Conservation (phyloP, 148 eudicot genomes). For the Rhododendron mucronatum region DNA sequence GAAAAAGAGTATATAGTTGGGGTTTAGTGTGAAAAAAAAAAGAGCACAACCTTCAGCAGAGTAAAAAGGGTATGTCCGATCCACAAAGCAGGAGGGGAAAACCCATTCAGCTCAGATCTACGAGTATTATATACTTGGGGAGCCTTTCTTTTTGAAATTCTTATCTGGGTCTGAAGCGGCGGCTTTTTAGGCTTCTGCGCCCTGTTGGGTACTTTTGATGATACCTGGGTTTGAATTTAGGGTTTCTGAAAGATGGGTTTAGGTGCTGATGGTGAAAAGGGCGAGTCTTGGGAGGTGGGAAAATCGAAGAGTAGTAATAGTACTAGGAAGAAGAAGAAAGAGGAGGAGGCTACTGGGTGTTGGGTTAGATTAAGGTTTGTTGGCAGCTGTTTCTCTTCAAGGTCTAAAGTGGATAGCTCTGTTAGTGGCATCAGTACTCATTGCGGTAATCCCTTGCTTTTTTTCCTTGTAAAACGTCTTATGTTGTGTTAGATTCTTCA, state of each 20-base stretch:
- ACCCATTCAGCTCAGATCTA: conserved; percentile 1
- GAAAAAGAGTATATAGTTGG: background rate
- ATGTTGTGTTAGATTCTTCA: background rate
- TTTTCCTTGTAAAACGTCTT: background rate
- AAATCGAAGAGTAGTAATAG: conserved; percentile 47
- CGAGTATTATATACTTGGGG: background rate
- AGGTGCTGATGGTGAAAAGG: conserved; percentile 45
- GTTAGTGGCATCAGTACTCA: conserved; percentile 70
- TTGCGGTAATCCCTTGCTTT: conserved; percentile 35
- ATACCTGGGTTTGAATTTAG: conserved; percentile 32
- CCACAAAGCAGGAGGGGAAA: background rate
- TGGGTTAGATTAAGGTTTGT: conserved; percentile 77
- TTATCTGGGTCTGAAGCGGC: conserved; percentile 7
- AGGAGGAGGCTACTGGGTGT: conserved; percentile 61
- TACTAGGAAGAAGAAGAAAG: conserved; percentile 29
- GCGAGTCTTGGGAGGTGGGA: conserved; percentile 55
- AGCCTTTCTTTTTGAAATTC: background rate
- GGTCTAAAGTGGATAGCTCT: conserved; percentile 93
- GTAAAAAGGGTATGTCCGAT: background rate
- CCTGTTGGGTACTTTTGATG: conserved; percentile 25
- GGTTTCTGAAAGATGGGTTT: conserved; percentile 55
- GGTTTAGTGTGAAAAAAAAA: background rate
- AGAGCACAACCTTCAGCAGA: background rate
- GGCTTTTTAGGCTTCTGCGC: background rate
- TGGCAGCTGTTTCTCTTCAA: conserved; percentile 80